phyloP scores from a whole-genome alignment of 2,329 filamentous ascomycete species.

The Beauveria sp. region DNA sequence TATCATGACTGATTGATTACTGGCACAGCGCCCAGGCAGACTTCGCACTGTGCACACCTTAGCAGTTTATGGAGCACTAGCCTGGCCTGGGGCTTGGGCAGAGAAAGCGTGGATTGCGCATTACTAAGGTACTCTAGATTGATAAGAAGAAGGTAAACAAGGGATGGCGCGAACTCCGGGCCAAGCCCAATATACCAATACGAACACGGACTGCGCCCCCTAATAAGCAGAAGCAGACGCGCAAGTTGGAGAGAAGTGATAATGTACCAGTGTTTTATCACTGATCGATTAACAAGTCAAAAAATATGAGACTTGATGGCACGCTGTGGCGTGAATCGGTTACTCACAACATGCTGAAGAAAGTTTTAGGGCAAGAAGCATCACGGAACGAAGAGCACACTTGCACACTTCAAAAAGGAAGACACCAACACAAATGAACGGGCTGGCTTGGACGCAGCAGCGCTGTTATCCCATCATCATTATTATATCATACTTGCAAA shows the following conservation, averaged over 20 bases:
- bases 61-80: background rate
- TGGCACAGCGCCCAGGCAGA: background rate
- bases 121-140: background rate
- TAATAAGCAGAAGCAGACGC: background rate
- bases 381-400: background rate
- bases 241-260: background rate
- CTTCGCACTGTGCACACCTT: background rate
- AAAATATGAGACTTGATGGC: background rate
- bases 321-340: background rate
- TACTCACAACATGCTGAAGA: background rate
- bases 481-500: conserved; percentile 2
- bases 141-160: conserved; percentile 1
- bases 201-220: background rate
- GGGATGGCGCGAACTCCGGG: conserved; percentile 1
- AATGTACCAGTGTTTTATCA: no score
- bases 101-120: background rate
- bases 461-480: background rate
- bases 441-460: no score
- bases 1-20: conserved; percentile 11
- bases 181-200: background rate
- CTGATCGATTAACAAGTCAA: background rate
- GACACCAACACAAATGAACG: background rate
- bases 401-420: no score
- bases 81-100: background rate
- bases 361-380: background rate